Evolutionary conservation across 768 basidiomycete genomes (phyloP).

Genomic region (Xerocomellus amylosporus): DNA sequence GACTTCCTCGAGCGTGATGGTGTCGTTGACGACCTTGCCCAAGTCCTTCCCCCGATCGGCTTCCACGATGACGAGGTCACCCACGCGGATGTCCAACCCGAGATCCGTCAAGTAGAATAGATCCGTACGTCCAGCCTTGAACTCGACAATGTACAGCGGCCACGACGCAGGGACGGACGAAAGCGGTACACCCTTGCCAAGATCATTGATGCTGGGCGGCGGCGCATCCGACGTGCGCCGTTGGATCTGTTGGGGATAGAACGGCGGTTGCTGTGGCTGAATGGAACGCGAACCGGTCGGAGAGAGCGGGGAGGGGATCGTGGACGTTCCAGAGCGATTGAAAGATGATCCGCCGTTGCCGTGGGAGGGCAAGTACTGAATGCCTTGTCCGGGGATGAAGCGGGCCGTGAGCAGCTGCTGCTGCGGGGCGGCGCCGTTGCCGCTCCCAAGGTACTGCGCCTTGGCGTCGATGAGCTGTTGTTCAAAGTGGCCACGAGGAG

Average conservation of each 20-base stretch:
- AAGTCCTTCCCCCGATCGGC: constrained; percentile 93
- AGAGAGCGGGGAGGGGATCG: constrained; percentile 55
- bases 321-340: constrained; percentile 36
- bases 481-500: constrained; percentile 46
- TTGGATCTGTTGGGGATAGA: constrained; percentile 32
- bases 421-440: constrained; percentile 19
- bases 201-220: constrained; percentile 43
- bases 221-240: constrained; percentile 42
- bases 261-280: constrained; percentile 30
- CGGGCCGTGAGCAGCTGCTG: constrained; percentile 49
- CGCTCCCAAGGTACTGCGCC: constrained; percentile 31
- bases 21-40: constrained; percentile 89
- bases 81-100: constrained; percentile 63
- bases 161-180: constrained; percentile 77
- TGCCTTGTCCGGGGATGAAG: constrained; percentile 63
- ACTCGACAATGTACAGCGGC: constrained; percentile 95
- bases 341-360: constrained; percentile 33
- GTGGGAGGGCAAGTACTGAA: constrained; percentile 51
- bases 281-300: constrained; percentile 37
- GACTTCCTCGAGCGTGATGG: constrained; percentile 85
- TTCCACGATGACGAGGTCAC: constrained; percentile 94
- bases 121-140: constrained; percentile 96
- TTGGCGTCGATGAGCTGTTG: constrained; percentile 43
- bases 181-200: constrained; percentile 88
- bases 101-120: constrained; percentile 86